Percentiles rank a stretch among this genome's conserved stretches.
Conservation (phyloP, 2,329 filamentous ascomycete genomes). For the Pleoardoris graminearum region DNA sequence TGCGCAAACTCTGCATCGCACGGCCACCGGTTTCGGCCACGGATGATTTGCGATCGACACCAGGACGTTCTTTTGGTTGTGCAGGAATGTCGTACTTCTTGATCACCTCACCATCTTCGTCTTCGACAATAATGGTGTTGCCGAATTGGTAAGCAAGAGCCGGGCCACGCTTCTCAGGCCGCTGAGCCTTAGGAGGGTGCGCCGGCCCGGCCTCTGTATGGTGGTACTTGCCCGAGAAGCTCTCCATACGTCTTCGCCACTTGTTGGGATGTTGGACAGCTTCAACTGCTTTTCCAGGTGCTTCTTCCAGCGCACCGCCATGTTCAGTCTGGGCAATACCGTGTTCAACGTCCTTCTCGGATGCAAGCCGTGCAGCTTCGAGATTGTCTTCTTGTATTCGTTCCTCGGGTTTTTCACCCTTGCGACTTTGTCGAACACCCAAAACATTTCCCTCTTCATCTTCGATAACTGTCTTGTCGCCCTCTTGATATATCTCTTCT, state of each 20-base stretch:
- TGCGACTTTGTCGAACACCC: conserved; percentile 59
- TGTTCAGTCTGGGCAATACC: conserved; percentile 55
- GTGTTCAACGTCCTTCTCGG: conserved; percentile 52
- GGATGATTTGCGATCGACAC: conserved; percentile 32
- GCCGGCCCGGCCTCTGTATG: conserved; percentile 44
- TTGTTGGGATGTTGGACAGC: conserved; percentile 43
- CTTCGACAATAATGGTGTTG: conserved; percentile 87
- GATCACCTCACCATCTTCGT: conserved; percentile 83
- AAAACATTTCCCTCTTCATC: conserved; percentile 86
- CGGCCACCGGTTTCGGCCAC: conserved; percentile 39
- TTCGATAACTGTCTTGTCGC: conserved; percentile 77
- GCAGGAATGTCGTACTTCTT: conserved; percentile 78
- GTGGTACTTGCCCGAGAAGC: conserved; percentile 50
- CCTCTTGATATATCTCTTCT: conserved; percentile 79
- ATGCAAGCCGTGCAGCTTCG: conserved; percentile 58
- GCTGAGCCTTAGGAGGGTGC: conserved; percentile 38
- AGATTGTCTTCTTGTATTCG: conserved; percentile 62
- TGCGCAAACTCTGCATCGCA: conserved; percentile 51
- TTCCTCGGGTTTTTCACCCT: conserved; percentile 56
- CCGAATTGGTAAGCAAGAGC: conserved; percentile 86
- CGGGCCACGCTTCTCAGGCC: conserved; percentile 60
- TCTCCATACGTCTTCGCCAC: conserved; percentile 53
- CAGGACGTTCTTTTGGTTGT: conserved; percentile 48
- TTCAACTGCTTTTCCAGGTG: conserved; percentile 43
- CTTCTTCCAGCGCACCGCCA: conserved; percentile 45